Evolutionary conservation across 2,329 filamentous ascomycete genomes (phyloP), one percentile per base, ranked within the genome.

Genomic region (Aspergillus awamori): DNA sequence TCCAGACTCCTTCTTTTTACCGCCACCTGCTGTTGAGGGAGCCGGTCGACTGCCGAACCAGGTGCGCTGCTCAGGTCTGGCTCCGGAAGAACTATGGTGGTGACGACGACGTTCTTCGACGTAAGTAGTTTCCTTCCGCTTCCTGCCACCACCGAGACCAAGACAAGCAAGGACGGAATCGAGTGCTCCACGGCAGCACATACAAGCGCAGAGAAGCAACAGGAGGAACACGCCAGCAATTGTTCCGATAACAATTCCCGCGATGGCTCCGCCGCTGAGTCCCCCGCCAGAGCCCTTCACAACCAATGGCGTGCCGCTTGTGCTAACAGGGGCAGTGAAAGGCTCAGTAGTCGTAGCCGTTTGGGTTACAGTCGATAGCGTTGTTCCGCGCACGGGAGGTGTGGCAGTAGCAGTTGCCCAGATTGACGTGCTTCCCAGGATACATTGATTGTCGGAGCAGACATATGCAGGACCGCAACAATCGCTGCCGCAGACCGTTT

Each of bases 221-320:
- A 83, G 67, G 11, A 82, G 65, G 52, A 81, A 69, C 10, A 81
- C 74, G 53, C 79, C 81, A 1, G 75, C 74, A 58, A 83, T 75
- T 17, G 77, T 76, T 43, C 81, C 81, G 57, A 83, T 81, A 58
- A 83, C 81, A 53, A 83, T 83, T 41, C 81, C 81, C 20, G 81
- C 81, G 60, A 83, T 83, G 1, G 81, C 81, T 22, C 81, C 81
- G 17, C 79, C 80, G 60, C 79, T 82, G 22, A 83, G 71, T 22
- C 80, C 78, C 39, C 74, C 70, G 54, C 70, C 61, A 13, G 68
- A 54, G 5, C 72, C 71, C 30, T 74, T 66, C 6, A 71, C 76
- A 20, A 76, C 70, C 49, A 79, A 62, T 3, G 73, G 69, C 22
- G 73, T 74, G 2, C 79, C 79, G 51, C 77, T 74, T 5, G 80